phyloP scores from a whole-genome alignment of 495 filamentous ascomycete species.

The Cladorrhinum samala region DNA sequence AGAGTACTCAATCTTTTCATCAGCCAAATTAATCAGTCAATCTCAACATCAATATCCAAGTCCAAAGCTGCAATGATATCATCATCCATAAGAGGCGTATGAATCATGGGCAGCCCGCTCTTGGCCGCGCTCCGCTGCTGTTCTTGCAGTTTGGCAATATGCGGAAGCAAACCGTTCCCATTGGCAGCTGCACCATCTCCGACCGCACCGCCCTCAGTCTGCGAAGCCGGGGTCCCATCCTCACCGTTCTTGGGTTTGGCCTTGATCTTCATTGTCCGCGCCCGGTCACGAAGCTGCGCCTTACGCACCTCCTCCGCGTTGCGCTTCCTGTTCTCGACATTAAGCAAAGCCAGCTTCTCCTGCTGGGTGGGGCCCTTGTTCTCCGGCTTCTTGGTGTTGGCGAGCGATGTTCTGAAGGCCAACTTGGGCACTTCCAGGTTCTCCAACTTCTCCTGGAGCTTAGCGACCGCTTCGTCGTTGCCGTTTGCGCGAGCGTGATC shows the following conservation, averaged over 20 bases:
- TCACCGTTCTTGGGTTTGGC: slow-evolving; percentile 45
- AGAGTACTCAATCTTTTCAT: too few relatives aligned
- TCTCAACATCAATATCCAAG: slow-evolving; percentile 75
- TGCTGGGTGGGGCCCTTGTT: slow-evolving; percentile 50
- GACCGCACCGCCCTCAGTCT: slow-evolving; percentile 35
- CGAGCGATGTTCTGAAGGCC: slow-evolving; percentile 58
- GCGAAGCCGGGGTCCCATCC: not conserved
- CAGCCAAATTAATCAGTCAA: slow-evolving; percentile 36
- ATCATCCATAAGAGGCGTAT: slow-evolving; percentile 71
- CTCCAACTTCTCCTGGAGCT: slow-evolving; percentile 61
- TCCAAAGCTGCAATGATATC: slow-evolving; percentile 78
- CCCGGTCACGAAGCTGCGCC: slow-evolving; percentile 74
- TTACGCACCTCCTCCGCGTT: slow-evolving; percentile 78
- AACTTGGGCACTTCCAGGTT: slow-evolving; percentile 61
- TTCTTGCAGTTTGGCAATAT: slow-evolving; percentile 46
- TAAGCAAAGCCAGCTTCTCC: slow-evolving; percentile 69
- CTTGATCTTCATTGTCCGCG: slow-evolving; percentile 54
- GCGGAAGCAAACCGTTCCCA: slow-evolving; percentile 30
- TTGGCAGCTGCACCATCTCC: slow-evolving; percentile 32
- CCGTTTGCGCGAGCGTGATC: slow-evolving; percentile 58
- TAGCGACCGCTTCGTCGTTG: slow-evolving; percentile 53
- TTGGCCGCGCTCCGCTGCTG: slow-evolving; percentile 52
- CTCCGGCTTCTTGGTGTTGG: slow-evolving; percentile 37
- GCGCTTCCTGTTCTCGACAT: slow-evolving; percentile 67
- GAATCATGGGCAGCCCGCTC: slow-evolving; percentile 58